Evolutionary conservation across 495 filamentous ascomycete genomes (phyloP).

Genomic region (Tuber indicum): DNA sequence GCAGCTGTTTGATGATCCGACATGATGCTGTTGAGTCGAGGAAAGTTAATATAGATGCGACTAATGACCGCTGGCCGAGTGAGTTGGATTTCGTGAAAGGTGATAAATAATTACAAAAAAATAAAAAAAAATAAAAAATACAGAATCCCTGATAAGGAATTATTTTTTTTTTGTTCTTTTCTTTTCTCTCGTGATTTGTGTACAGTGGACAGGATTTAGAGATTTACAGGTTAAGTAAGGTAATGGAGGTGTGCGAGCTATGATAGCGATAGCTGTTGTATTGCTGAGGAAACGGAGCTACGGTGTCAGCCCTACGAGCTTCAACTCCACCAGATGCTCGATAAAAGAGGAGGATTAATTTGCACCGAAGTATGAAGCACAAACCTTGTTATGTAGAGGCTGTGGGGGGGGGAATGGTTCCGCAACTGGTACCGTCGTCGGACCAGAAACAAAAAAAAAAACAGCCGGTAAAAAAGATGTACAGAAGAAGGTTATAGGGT

Average conservation of each 20-base stretch:
- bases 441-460: slow-evolving; percentile 30
- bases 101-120: slow-evolving; percentile 6
- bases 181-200: slow-evolving; percentile 19
- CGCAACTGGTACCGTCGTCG: not conserved
- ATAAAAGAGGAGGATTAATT: not conserved
- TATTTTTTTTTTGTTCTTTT: slow-evolving; percentile 6
- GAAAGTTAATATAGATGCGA: slow-evolving; percentile 6
- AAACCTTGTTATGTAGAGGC: slow-evolving; percentile 6
- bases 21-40: slow-evolving; percentile 23
- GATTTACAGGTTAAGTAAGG: slow-evolving; percentile 33
- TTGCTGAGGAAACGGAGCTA: slow-evolving; percentile 26
- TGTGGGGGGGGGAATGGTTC: not conserved
- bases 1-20: slow-evolving; percentile 39
- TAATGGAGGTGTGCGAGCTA: slow-evolving; percentile 12
- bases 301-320: slow-evolving; percentile 39
- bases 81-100: slow-evolving; percentile 18
- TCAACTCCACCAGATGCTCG: slow-evolving; percentile 7
- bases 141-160: not conserved
- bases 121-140: not conserved
- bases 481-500: slow-evolving; percentile 34
- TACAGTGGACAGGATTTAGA: slow-evolving; percentile 29
- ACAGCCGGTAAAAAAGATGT: slow-evolving; percentile 28
- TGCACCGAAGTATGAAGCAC: not conserved
- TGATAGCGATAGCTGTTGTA: slow-evolving; percentile 27
- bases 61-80: slow-evolving; percentile 2